phyloP scores from a whole-genome alignment of 139 green algal genomes.

The Zygnema circumcarinatum region DNA sequence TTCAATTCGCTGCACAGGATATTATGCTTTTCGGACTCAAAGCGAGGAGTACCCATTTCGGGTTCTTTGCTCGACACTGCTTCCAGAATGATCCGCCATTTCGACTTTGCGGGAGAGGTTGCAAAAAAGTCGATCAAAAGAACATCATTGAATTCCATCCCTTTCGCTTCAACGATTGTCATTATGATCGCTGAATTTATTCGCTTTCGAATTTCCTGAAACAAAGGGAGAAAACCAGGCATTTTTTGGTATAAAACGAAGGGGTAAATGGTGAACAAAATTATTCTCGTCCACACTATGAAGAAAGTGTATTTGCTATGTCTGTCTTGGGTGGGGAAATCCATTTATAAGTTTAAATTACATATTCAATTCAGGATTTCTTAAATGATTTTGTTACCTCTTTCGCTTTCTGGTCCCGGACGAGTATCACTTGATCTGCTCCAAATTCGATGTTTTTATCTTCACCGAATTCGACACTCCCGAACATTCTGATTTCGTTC shows the following conservation, averaged over 20 bases:
- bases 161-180: slow-evolving; percentile 74
- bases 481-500: background rate
- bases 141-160: slow-evolving; percentile 77
- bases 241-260: no score
- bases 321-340: no score
- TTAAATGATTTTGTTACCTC: background rate
- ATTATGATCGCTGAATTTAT: slow-evolving; percentile 65
- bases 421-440: background rate
- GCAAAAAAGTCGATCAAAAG: slow-evolving; percentile 75
- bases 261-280: no score
- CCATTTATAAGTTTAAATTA: no score
- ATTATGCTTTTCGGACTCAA: slow-evolving; percentile 52
- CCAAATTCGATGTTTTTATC: background rate
- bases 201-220: background rate
- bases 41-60: background rate
- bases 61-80: background rate
- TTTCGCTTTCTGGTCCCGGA: background rate
- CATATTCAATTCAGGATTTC: no score
- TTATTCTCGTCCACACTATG: no score
- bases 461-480: background rate
- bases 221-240: no score
- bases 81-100: slow-evolving; percentile 72
- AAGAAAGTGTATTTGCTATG: no score
- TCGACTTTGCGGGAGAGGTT: slow-evolving; percentile 52
- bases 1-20: slow-evolving; percentile 78